Conservation (phyloP, 2,329 filamentous ascomycete genomes). For the Botrytis porri region DNA sequence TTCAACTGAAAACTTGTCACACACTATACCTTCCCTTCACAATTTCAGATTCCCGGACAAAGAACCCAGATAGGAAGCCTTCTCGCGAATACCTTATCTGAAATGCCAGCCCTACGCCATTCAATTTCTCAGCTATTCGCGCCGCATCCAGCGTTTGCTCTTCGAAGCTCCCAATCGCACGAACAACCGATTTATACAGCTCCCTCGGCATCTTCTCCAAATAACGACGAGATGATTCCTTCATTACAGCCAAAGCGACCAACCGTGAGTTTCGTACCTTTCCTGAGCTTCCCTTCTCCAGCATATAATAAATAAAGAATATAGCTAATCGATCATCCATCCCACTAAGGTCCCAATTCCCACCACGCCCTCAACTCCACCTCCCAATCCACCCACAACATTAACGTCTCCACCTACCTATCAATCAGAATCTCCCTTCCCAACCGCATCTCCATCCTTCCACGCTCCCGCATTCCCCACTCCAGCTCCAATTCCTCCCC, state of each 20-base stretch:
- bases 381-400: background rate
- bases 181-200: background rate
- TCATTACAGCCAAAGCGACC: conserved; percentile 26
- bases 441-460: conserved; percentile 8
- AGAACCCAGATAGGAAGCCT: background rate
- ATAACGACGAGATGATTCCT: background rate
- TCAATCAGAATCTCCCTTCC: background rate
- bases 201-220: background rate
- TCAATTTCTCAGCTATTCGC: conserved; percentile 29
- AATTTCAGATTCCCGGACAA: background rate
- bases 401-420: conserved; percentile 4
- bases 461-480: background rate
- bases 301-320: background rate
- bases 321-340: background rate
- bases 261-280: conserved; percentile 18
- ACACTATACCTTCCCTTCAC: background rate
- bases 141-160: conserved; percentile 21
- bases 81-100: background rate
- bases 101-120: conserved; percentile 19
- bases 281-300: background rate
- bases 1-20: background rate
- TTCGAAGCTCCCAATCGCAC: background rate
- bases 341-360: conserved; percentile 3
- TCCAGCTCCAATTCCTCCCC: conserved; percentile 26
- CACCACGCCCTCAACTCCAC: conserved; percentile 9